Conservation (phyloP, 1,284 basidiomycete genomes). For the Leccinum proximum region DNA sequence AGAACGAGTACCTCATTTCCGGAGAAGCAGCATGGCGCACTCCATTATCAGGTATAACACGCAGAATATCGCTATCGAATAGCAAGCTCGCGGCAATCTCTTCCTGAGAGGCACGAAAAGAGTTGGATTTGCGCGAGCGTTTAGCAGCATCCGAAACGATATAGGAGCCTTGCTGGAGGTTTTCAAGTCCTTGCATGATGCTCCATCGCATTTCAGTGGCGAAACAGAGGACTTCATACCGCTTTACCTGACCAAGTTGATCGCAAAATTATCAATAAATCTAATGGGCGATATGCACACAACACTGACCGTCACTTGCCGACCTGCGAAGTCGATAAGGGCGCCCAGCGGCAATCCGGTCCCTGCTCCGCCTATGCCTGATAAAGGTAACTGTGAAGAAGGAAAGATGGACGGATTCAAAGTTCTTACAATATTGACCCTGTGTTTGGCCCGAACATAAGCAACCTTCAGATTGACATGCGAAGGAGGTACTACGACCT, state of each 20-base stretch:
- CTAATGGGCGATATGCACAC: background rate
- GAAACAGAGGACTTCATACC: constrained; percentile 31
- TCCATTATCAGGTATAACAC: constrained; percentile 16
- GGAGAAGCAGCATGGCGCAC: background rate
- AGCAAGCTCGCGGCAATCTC: constrained; percentile 7
- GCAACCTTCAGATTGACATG: background rate
- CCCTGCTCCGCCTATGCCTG: constrained; percentile 29
- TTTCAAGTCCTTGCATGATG: constrained; percentile 5
- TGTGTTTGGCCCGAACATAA: constrained; percentile 4
- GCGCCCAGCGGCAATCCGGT: constrained; percentile 27
- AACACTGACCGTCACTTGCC: constrained; percentile 24
- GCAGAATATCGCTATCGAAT: constrained; percentile 17
- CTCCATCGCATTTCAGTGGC: constrained; percentile 27
- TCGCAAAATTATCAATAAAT: background rate
- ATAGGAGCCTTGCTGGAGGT: constrained; percentile 20
- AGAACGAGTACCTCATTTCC: constrained; percentile 12
- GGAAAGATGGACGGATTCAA: background rate
- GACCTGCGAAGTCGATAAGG: constrained; percentile 19
- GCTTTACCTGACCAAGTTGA: constrained; percentile 18
- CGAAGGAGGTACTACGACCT: background rate
- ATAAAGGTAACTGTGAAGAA: background rate
- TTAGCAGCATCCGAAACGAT: constrained; percentile 13
- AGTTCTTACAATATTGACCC: constrained; percentile 28
- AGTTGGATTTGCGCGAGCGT: constrained; percentile 2
- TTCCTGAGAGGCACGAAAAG: background rate